phyloP scores from a whole-genome alignment of 176 grass and related monocot genomes.

The Eremochloa ophiuroides region DNA sequence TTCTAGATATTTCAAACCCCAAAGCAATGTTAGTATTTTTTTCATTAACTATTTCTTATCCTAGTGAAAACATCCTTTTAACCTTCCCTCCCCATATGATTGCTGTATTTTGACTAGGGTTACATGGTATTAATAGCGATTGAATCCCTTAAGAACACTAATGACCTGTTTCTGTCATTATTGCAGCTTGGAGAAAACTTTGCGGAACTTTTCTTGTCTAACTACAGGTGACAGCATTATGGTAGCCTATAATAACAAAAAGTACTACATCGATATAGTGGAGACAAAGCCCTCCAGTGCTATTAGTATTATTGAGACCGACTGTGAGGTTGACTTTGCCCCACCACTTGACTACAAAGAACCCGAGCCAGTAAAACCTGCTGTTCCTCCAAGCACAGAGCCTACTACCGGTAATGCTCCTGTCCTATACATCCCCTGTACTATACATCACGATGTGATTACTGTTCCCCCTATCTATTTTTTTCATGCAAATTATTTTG shows the following conservation, averaged over 20 bases:
- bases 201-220: slow-evolving; percentile 93
- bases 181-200: slow-evolving; percentile 92
- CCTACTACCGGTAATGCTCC: slow-evolving; percentile 41
- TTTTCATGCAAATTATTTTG: background rate
- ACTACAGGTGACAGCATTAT: slow-evolving; percentile 97
- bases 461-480: background rate
- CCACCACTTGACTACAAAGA: slow-evolving; percentile 96
- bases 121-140: background rate
- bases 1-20: slow-evolving; percentile 93
- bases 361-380: slow-evolving; percentile 54
- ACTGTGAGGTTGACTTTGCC: slow-evolving; percentile 99
- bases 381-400: slow-evolving; percentile 30
- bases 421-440: no score
- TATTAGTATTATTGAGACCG: slow-evolving; percentile 97
- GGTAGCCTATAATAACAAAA: slow-evolving; percentile 98
- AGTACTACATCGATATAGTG: slow-evolving; percentile 98
- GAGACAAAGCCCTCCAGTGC: slow-evolving; percentile 91
- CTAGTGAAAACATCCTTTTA: background rate
- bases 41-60: slow-evolving; percentile 19
- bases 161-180: slow-evolving; percentile 10
- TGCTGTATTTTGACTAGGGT: background rate
- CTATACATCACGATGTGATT: background rate
- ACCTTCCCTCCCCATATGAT: slow-evolving; percentile 1
- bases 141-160: slow-evolving; percentile 3
- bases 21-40: slow-evolving; percentile 90